Conservation (phyloP, 768 basidiomycete species). For the Rhodotorula kratochvilovae region DNA sequence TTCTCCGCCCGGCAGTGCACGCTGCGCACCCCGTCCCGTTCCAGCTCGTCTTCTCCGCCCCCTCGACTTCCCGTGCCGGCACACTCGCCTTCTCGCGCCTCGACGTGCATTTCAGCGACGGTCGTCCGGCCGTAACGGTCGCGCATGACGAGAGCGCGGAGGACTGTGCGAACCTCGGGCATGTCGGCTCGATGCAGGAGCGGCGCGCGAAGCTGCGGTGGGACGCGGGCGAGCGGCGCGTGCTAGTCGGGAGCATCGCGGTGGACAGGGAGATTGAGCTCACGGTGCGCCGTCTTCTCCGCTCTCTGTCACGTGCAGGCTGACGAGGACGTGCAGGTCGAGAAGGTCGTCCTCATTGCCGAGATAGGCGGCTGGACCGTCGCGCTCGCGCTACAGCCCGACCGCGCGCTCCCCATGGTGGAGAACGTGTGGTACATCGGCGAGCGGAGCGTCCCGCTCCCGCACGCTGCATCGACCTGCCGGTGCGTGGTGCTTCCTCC, state of each 20-base stretch:
- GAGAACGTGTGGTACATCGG: constrained; percentile 10
- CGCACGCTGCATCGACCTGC: constrained; percentile 26
- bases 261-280: constrained; percentile 56
- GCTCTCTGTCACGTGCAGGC: not conserved
- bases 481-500: constrained; percentile 24
- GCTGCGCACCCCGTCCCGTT: constrained; percentile 65
- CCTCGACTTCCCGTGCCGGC: constrained; percentile 54
- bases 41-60: constrained; percentile 65
- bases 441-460: constrained; percentile 12
- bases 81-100: constrained; percentile 62
- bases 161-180: constrained; percentile 48
- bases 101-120: constrained; percentile 59
- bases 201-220: constrained; percentile 57
- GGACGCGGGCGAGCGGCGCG: constrained; percentile 55
- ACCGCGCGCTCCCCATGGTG: rapidly evolving
- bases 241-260: constrained; percentile 61
- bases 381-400: not conserved
- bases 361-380: constrained; percentile 9
- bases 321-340: constrained; percentile 1
- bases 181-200: constrained; percentile 41
- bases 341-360: constrained; percentile 15
- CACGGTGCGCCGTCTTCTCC: constrained; percentile 50
- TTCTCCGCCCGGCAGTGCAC: constrained; percentile 64
- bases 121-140: constrained; percentile 55
- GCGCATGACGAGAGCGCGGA: constrained; percentile 48